Evolutionary conservation across 768 basidiomycete genomes (phyloP), one percentile per base, ranked within the genome.

Genomic region (Phlebiopsis gigantea): DNA sequence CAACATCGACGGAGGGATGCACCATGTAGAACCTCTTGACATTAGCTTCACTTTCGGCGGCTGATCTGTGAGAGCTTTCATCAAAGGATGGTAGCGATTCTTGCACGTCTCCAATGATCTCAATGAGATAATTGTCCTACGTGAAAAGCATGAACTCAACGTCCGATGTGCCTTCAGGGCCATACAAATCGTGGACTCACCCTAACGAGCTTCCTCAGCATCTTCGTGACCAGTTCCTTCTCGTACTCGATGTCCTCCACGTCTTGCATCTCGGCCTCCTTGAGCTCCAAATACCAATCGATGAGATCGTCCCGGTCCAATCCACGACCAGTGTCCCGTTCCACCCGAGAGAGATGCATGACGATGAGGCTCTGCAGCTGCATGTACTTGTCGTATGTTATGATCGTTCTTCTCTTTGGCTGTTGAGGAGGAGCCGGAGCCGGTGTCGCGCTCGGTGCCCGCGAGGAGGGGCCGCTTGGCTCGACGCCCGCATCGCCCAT

Each of bases 331-430:
- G 82, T 86, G 63, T 84, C 81, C 25, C 80, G 77, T 73, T 99
- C 97, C 12, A 84, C 75, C 34, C 87, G 83, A 17, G 84, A 76
- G 24, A 99, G 74, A 64, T 94, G 88, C 56, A 95, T 66, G 26
- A 99, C 85, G 63, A 97, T 83, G 62, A 98, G 77, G 65, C 86
- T 90, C 75, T 93, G 93, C 62, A 98, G 79, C 43, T 85, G 81
- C 72, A 93, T 85, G 72, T 93, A 99, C 69, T 90, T 86, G 79
- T 98, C 96, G 70, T 98, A 93, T 4, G 95, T 92, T 73, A 99
- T 98, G 61, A 90, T 77, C 85, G 96, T 87, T 64, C 92, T 84
- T 68, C 79, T 76, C 71, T 81, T 90, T 65, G 17, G 70, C 62
- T 9, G 68, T 59, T 34, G 66, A 65, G 29, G 73, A 65, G 59